Percentiles rank a stretch among this genome's conserved stretches.
These are phyloP conservation scores for Ceratocystiopsis minuta DNA, from an alignment of 2,329 filamentous ascomycete species.

Conservation along the genomic window DNA sequence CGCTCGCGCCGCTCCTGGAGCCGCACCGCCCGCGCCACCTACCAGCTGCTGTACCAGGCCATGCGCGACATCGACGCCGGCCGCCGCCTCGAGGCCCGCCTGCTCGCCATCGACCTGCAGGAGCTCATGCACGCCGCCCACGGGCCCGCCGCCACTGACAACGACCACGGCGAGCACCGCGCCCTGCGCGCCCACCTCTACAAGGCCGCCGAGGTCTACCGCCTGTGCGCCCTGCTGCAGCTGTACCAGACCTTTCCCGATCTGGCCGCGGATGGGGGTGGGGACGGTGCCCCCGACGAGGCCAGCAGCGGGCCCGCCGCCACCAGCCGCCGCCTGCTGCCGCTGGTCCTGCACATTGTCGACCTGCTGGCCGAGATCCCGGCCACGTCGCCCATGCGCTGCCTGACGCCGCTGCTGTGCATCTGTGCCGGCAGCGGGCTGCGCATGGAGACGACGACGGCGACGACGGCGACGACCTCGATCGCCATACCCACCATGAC, in stretches of 20 bases:
- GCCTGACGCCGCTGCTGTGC: constrained; percentile 11
- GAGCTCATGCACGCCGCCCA: too few species aligned
- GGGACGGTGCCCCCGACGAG: not conserved
- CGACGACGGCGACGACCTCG: not conserved
- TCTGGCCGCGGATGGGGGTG: not conserved
- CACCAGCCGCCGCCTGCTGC: constrained; percentile 3
- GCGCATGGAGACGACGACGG: not conserved
- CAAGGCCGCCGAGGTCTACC: constrained; percentile 20
- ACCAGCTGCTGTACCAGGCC: constrained; percentile 11
- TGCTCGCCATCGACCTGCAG: constrained; percentile 15
- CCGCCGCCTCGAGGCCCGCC: constrained; percentile 17
- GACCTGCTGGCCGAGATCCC: constrained; percentile 8
- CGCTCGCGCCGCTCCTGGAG: constrained; percentile 15
- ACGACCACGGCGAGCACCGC: too few species aligned
- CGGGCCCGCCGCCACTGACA: too few species aligned
- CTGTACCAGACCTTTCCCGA: constrained; percentile 20
- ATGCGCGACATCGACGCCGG: constrained; percentile 17
- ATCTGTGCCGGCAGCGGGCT: constrained; percentile 10
- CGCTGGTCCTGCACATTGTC: constrained; percentile 7
- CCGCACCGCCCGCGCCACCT: constrained; percentile 10
- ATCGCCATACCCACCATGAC: too few species aligned
- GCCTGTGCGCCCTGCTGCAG: constrained; percentile 19
- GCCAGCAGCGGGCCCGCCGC: not conserved
- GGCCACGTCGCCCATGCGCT: constrained; percentile 10
- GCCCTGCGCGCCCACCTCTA: constrained; percentile 13